Base-by-base conservation (phyloP, 192 early-diverging fungal genomes). In the Cetraspora pellucida region DNA sequence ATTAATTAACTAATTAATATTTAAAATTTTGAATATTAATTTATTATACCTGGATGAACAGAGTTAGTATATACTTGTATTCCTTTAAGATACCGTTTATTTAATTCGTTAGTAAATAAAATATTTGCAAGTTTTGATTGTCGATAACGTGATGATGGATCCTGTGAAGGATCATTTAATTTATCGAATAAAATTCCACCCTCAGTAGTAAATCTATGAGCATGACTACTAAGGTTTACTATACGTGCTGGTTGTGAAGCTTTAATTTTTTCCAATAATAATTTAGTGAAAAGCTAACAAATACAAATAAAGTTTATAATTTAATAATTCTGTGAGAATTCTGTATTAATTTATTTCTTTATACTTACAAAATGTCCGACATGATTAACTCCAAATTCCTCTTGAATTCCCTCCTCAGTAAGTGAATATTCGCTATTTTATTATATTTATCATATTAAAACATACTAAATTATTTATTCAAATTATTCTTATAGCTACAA, bases 81-180 rank as follows among this genome's bases (percentile, higher is more conserved):
- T 5, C 68, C 78, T 10, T 59, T 55, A 0, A 84, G 50, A n/a
- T n/a, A n/a, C 28, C 81, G 52, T 9, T 79, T 75, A 59, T 84
- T 82, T 6, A 92, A 79, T 44, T 85, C 81, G 16, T 76, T 80
- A 0, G 83, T 74, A 77, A 89, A 90, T 19, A 86, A 81, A 28
- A 86, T 78, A 61, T 88, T 88, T 60, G 86, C 79, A 74, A 89
- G 77, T 81, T 92, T 92, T 8, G 82, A 80, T 21, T 85, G 80
- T 31, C 83, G 85, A 77, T 90, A 90, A 57, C 74, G 37, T 14
- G 69, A 45, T 13, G 75, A 70, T 4, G 79, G 58, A 3, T 69
- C 72, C 17, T 85, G 83, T 21, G n/a, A n/a, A n/a, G n/a, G n/a
- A n/a, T n/a, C n/a, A n/a, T n/a, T n/a, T n/a, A n/a, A n/a, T n/a